Percentiles rank a stretch among this genome's conserved stretches.
These are phyloP conservation scores for Helminthosporium solani DNA, from an alignment of 2,329 filamentous ascomycete genomes.

Conservation along the genomic window DNA sequence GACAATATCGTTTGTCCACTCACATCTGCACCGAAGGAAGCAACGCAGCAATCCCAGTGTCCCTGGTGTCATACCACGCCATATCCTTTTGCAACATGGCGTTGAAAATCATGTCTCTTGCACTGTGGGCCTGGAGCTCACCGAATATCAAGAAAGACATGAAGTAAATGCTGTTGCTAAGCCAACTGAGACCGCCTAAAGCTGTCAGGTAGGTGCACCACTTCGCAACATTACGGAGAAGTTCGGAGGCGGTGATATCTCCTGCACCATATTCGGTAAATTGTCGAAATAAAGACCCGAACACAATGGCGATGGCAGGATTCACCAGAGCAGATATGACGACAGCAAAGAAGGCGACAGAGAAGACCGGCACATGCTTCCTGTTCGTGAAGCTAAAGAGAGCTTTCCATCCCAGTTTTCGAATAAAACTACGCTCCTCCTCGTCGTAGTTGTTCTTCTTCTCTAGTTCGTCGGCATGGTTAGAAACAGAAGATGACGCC, in stretches of 20 bases:
- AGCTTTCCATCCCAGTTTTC: slow-evolving; percentile 48
- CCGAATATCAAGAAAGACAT: slow-evolving; percentile 74
- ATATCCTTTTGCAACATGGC: slow-evolving; percentile 72
- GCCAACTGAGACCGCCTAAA: slow-evolving; percentile 66
- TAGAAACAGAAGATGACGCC: slow-evolving; percentile 14
- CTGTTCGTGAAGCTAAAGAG: slow-evolving; percentile 74
- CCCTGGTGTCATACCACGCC: slow-evolving; percentile 76
- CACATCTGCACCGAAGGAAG: slow-evolving; percentile 73
- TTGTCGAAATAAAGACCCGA: slow-evolving; percentile 72
- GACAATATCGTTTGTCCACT: slow-evolving; percentile 30
- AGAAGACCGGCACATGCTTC: slow-evolving; percentile 58
- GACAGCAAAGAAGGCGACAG: slow-evolving; percentile 58
- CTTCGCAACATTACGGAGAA: slow-evolving; percentile 58
- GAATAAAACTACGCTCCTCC: slow-evolving; percentile 23
- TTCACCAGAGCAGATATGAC: slow-evolving; percentile 62
- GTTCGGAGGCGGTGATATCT: slow-evolving; percentile 48
- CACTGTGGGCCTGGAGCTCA: slow-evolving; percentile 71
- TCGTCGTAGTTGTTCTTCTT: slow-evolving; percentile 12
- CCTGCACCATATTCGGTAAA: slow-evolving; percentile 67
- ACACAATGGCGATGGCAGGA: slow-evolving; percentile 66
- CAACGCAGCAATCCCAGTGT: slow-evolving; percentile 70
- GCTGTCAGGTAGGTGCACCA: slow-evolving; percentile 64
- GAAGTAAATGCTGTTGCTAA: slow-evolving; percentile 67
- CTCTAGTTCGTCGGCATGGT: slow-evolving; percentile 14
- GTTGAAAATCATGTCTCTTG: slow-evolving; percentile 65